Conservation (phyloP, 768 basidiomycete species). For the Mrakia gelida region DNA sequence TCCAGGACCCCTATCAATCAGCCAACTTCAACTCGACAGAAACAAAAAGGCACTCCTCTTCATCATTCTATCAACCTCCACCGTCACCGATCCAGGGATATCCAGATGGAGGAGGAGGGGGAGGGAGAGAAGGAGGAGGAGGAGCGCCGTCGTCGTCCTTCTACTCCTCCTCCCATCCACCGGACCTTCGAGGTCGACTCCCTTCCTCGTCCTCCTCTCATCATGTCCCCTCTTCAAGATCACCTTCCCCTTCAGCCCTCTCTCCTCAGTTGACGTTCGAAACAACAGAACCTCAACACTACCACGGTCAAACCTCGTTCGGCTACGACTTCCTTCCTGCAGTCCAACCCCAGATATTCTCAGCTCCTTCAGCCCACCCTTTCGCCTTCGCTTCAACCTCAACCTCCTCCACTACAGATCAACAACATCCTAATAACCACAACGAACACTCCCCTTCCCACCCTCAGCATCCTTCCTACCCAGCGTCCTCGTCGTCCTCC, state of each 20-base stretch:
- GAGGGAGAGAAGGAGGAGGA: background rate
- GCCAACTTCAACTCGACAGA: no score
- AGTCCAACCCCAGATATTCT: background rate
- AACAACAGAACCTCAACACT: background rate
- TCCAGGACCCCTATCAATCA: no score
- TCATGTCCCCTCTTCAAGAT: background rate
- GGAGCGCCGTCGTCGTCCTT: no score
- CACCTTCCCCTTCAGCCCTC: background rate
- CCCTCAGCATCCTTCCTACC: background rate
- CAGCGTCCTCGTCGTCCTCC: background rate
- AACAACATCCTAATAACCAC: no score
- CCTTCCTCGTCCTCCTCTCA: background rate
- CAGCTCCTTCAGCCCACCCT: background rate
- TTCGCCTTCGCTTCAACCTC: background rate
- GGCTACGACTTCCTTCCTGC: background rate
- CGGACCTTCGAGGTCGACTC: no score
- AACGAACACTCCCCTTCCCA: background rate
- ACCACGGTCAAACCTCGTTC: conserved; percentile 1
- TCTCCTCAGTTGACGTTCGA: background rate
- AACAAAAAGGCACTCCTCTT: no score
- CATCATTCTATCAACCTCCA: background rate
- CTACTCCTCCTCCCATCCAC: no score
- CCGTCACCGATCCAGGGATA: background rate
- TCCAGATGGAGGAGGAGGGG: background rate
- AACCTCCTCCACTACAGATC: background rate